These are phyloP conservation scores for Geranium rotundifolium DNA, from an alignment of 345 rosid species.

Conservation along the genomic window DNA sequence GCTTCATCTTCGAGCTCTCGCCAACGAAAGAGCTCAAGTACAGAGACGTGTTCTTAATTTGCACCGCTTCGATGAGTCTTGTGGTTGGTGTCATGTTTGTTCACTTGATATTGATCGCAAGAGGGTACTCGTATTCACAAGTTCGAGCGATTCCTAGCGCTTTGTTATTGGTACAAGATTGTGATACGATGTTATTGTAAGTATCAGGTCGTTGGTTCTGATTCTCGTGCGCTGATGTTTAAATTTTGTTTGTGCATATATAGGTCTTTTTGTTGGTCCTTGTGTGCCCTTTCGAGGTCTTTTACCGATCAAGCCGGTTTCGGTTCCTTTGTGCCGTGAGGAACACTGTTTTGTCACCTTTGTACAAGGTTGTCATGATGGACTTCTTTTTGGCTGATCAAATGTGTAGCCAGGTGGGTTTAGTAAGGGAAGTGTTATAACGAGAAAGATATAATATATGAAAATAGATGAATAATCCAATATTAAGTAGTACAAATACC, in stretches of 20 bases:
- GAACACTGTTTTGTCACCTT: constrained; percentile 77
- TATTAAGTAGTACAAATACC: no score
- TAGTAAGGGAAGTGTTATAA: not conserved
- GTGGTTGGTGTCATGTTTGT: constrained; percentile 70
- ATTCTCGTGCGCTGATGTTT: not conserved
- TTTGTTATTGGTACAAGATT: constrained; percentile 44
- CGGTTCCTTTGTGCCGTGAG: constrained; percentile 55
- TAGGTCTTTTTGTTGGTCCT: constrained; percentile 53
- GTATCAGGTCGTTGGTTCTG: no score
- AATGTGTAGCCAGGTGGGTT: constrained; percentile 80
- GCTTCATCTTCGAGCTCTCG: constrained; percentile 81
- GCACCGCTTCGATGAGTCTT: constrained; percentile 63
- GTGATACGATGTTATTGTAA: no score
- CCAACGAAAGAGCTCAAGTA: constrained; percentile 81
- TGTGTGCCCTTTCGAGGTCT: constrained; percentile 67
- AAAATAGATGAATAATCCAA: no score
- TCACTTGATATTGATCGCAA: constrained; percentile 62
- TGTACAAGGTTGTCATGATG: constrained; percentile 93
- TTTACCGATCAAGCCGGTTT: constrained; percentile 68
- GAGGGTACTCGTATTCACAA: constrained; percentile 61
- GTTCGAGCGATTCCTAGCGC: constrained; percentile 88
- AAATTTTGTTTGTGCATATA: constrained; percentile 1
- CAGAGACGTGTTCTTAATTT: constrained; percentile 80
- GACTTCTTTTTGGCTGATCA: constrained; percentile 99
- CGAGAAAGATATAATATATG: no score